Percentiles rank a stretch among this genome's conserved stretches.
Evolutionary conservation across 495 filamentous ascomycete genomes (phyloP).

Genomic region (Neurospora pannonica): DNA sequence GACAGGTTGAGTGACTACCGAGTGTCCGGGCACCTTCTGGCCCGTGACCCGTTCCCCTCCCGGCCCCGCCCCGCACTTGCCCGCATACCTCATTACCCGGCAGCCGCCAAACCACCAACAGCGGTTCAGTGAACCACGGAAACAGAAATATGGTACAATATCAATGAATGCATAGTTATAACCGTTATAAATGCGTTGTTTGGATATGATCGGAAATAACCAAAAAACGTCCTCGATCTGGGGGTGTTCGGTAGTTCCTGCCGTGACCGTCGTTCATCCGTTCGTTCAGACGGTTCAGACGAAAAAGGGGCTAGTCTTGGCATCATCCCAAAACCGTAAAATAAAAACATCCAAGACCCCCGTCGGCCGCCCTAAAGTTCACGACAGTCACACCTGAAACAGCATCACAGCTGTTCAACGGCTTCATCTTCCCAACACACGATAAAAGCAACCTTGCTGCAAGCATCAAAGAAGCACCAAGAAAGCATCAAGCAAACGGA

Average conservation of each 20-base stretch:
- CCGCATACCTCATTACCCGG: background rate
- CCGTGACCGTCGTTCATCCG: background rate
- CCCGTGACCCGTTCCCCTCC: background rate
- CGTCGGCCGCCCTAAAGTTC: background rate
- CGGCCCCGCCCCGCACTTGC: background rate
- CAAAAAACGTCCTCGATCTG: background rate
- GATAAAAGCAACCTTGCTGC: too few relatives aligned
- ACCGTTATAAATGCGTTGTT: background rate
- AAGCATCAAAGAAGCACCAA: background rate
- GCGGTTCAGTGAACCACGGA: background rate
- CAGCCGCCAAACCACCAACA: background rate
- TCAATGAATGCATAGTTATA: too few relatives aligned
- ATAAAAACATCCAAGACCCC: background rate
- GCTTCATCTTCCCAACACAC: background rate
- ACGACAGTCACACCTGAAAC: background rate
- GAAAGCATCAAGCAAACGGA: background rate
- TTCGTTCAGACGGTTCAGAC: background rate
- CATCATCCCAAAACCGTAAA: background rate
- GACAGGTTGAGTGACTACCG: background rate
- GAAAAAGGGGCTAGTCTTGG: background rate
- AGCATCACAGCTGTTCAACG: background rate
- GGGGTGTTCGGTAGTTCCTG: background rate
- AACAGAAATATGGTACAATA: background rate
- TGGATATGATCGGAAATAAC: background rate
- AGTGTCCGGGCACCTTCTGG: background rate